Percentiles rank a stretch among this genome's conserved stretches.
Evolutionary conservation across 202 grass and related monocot genomes (phyloP).

Genomic region (Schoenoplectus tabernaemontani): DNA sequence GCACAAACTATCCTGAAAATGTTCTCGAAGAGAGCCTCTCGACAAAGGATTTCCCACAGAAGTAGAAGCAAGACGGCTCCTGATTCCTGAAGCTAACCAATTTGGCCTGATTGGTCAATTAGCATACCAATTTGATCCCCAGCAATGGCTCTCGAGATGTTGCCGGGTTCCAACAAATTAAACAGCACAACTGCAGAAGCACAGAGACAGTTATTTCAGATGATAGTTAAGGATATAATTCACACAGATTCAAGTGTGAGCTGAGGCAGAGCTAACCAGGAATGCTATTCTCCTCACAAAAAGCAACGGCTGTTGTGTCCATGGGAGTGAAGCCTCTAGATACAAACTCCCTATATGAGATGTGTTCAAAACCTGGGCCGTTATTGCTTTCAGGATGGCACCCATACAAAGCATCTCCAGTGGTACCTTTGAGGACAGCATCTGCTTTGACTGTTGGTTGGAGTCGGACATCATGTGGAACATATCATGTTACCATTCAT

Average conservation of each 20-base stretch:
- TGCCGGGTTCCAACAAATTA: conserved; percentile 70
- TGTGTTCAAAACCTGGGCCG: conserved; percentile 56
- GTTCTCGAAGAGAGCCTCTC: neutral
- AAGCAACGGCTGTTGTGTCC: conserved; percentile 82
- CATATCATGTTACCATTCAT: conserved; percentile 9
- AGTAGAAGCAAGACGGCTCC: conserved; percentile 4
- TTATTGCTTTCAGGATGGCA: conserved; percentile 48
- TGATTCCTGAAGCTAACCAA: conserved; percentile 31
- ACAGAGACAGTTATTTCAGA: neutral
- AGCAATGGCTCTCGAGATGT: conserved; percentile 73
- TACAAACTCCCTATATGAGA: conserved; percentile 78
- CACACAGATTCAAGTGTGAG: neutral
- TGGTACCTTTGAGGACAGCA: conserved; percentile 76
- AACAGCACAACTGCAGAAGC: conserved; percentile 78
- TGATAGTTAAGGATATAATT: neutral
- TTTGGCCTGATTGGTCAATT: conserved; percentile 84
- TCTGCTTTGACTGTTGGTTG: conserved; percentile 66
- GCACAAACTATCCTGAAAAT: neutral
- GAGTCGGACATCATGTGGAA: too few species aligned
- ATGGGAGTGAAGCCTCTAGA: conserved; percentile 65
- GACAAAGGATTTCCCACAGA: neutral
- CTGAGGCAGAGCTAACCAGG: conserved; percentile 44
- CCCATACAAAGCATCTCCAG: conserved; percentile 50
- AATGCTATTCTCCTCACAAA: conserved; percentile 89
- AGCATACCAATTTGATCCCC: conserved; percentile 81